phyloP scores from a whole-genome alignment of 139 green algal genomes.

The Nannochloris sp. region DNA sequence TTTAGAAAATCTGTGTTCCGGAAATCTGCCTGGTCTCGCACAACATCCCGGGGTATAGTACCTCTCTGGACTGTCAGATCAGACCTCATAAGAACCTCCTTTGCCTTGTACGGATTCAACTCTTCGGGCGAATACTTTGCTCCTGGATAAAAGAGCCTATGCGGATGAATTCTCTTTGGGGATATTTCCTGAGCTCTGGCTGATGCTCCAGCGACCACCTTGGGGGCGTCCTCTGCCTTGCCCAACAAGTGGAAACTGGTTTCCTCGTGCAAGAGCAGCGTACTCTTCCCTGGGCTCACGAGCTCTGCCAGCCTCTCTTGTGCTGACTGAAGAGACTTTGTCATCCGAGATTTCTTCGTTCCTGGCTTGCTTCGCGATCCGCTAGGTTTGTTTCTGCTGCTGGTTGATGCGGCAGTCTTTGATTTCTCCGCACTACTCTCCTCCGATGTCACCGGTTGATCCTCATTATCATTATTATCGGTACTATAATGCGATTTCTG shows the following conservation, averaged over 20 bases:
- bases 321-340: conserved; percentile 3
- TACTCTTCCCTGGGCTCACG: background rate
- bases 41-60: background rate
- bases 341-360: background rate
- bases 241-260: conserved; percentile 17
- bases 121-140: conserved; percentile 22
- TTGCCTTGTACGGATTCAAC: conserved; percentile 23
- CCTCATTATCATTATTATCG: no score
- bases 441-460: no score
- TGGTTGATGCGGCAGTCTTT: background rate
- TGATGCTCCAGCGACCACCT: background rate
- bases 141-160: conserved; percentile 29
- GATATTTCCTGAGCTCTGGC: conserved; percentile 16
- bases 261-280: background rate
- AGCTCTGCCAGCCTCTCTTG: conserved; percentile 4
- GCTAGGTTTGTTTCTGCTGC: conserved; percentile 1
- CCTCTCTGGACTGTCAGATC: conserved; percentile 4
- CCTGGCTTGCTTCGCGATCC: background rate
- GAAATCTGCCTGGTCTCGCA: conserved; percentile 17
- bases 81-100: conserved; percentile 1
- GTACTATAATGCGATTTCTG: no score
- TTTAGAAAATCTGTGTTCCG: conserved; percentile 25
- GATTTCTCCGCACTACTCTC: no score
- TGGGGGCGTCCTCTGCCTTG: conserved; percentile 22
- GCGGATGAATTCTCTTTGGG: conserved; percentile 24